Base-by-base conservation (phyloP, 2,329 filamentous ascomycete genomes). In the Colletotrichum sp. region DNA sequence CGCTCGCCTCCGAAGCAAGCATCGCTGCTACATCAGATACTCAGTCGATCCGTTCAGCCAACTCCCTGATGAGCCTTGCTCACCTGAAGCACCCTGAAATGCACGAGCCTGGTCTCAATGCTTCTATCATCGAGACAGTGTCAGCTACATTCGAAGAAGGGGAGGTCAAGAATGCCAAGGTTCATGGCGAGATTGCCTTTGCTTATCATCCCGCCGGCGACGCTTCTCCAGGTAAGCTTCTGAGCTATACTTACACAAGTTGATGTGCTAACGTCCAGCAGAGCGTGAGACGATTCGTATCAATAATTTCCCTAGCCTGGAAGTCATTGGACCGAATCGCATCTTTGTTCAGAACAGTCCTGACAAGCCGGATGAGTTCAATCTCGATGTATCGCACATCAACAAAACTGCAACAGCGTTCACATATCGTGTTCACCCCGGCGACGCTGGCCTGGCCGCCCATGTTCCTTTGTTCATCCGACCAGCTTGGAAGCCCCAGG, bases 291-390 rank as follows among this genome's bases (percentile, higher is more conserved):
- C 88, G 3, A 93, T 99, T 79, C 93, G 95, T 24, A 91, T 99
- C 75, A 95, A 98, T 81, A 97, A 98, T 82, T 98, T 98, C 82
- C 86, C 93, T 12, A 90, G 91, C n/a, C 90, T 99, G 8, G 97
- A 99, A 81, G 96, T 95, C 81, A 96, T 99, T 72, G 96, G 96
- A 0, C 96, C 96, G 2, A 99, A 99, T 83, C 95, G 95, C 59
- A 95, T 96, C 73, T 98, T 99, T 85, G 93, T 99, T 68, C 92
- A 93, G 36, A 94, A 95, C 79, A 85, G 87, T 1, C 82, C 89
- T 2, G 92, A 93, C 12, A 92, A 91, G 74, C 90, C 94, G 5
- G 96, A 98, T 75, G 93, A 96, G 81, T 99, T 98, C 85, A 91
- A 88, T 0, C 87, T 99, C 36, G 92, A 96, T 77, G 86, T 97